A percentile compares a stretch with the other conserved stretches of the same genome.
These are phyloP conservation scores for Ascochyta viciae-villosae DNA, from an alignment of 2,329 filamentous ascomycete genomes.

Conservation along the genomic window DNA sequence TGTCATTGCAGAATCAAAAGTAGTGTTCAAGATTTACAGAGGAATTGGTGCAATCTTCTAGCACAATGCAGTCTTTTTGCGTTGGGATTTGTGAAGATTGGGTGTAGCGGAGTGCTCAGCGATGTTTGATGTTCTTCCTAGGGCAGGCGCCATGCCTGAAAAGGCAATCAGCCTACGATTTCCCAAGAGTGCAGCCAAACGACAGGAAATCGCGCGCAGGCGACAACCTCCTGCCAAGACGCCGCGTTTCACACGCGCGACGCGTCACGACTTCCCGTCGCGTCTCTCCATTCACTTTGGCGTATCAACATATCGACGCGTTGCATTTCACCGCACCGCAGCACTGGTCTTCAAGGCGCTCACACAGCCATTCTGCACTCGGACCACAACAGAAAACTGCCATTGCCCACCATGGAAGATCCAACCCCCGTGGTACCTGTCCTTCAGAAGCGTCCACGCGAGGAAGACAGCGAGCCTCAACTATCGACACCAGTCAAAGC, in stretches of 20 bases:
- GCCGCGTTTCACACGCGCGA: slow-evolving; percentile 28
- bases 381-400: not conserved
- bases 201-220: slow-evolving; percentile 9
- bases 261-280: slow-evolving; percentile 32
- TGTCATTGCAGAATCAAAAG: not conserved
- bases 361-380: not conserved
- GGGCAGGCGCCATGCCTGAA: slow-evolving; percentile 20
- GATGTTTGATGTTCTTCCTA: slow-evolving; percentile 9
- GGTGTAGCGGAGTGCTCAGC: not conserved
- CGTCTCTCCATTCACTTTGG: slow-evolving; percentile 2
- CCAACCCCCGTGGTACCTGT: slow-evolving; percentile 25
- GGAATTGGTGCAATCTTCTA: not conserved
- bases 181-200: slow-evolving; percentile 19
- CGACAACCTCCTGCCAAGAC: slow-evolving; percentile 22
- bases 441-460: slow-evolving; percentile 43
- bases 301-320: slow-evolving; percentile 1
- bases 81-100: not conserved
- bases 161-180: slow-evolving; percentile 26
- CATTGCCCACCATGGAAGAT: slow-evolving; percentile 37
- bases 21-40: not conserved
- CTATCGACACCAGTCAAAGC: slow-evolving; percentile 39
- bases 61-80: not conserved
- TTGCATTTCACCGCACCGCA: not conserved
- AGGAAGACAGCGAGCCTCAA: slow-evolving; percentile 36
- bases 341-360: not conserved